These are phyloP conservation scores for Colletotrichum higginsianum DNA, from an alignment of 2,329 filamentous ascomycete species.

Conservation along the genomic window DNA sequence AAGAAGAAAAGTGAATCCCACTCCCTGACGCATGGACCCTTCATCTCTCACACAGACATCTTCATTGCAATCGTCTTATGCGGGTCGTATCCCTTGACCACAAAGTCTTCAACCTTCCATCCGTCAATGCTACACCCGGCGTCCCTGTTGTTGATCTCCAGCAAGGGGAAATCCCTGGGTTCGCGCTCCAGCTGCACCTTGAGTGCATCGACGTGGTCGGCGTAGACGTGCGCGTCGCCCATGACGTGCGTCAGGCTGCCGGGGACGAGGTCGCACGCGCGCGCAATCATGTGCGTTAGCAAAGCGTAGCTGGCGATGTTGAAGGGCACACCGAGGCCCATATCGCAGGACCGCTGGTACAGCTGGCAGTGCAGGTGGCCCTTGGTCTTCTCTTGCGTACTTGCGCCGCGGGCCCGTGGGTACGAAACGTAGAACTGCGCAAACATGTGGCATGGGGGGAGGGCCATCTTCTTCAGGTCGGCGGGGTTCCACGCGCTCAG, in stretches of 20 bases:
- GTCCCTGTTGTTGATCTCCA: slow-evolving; percentile 78
- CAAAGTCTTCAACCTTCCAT: slow-evolving; percentile 91
- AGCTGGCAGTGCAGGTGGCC: slow-evolving; percentile 89
- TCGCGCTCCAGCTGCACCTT: slow-evolving; percentile 84
- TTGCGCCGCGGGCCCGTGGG: slow-evolving; percentile 60
- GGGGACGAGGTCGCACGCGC: slow-evolving; percentile 86
- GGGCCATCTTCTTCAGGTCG: slow-evolving; percentile 88
- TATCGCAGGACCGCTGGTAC: slow-evolving; percentile 96
- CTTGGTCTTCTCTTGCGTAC: slow-evolving; percentile 55
- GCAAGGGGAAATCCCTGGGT: slow-evolving; percentile 83
- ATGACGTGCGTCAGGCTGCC: slow-evolving; percentile 94
- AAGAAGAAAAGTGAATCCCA: not conserved
- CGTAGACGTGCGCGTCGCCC: slow-evolving; percentile 98
- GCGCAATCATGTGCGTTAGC: slow-evolving; percentile 94
- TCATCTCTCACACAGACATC: slow-evolving; percentile 82
- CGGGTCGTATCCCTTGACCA: slow-evolving; percentile 88
- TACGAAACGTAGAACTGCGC: slow-evolving; percentile 95
- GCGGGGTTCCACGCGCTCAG: slow-evolving; percentile 94
- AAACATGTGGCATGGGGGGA: slow-evolving; percentile 98
- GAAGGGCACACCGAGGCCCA: slow-evolving; percentile 97
- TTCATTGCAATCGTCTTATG: slow-evolving; percentile 97
- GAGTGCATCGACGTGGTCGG: slow-evolving; percentile 92
- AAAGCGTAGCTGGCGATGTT: slow-evolving; percentile 97
- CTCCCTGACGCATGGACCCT: slow-evolving; percentile 13
- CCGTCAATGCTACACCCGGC: slow-evolving; percentile 86